These are phyloP conservation scores for Aquilaria sinensis DNA, from an alignment of 345 rosid genomes.

Conservation along the genomic window DNA sequence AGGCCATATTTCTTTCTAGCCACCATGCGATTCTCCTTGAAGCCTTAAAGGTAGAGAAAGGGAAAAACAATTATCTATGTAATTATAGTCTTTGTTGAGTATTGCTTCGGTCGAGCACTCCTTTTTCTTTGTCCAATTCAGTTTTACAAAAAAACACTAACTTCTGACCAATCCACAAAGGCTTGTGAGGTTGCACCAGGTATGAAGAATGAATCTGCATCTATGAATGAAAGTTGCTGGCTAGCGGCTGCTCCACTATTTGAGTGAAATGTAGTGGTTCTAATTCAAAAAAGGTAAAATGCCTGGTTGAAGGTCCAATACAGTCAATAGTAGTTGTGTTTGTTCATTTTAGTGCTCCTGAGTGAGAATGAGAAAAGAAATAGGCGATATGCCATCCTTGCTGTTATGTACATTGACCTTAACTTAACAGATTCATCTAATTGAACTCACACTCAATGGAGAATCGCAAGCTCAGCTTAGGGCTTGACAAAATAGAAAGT, in stretches of 20 bases:
- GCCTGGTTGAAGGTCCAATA: constrained; percentile 12
- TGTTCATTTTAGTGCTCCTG: neutral
- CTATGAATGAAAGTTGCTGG: constrained; percentile 1
- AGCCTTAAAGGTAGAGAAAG: constrained; percentile 3
- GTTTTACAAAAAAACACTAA: constrained; percentile 6
- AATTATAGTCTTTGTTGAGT: constrained; percentile 6
- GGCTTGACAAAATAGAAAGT: no score
- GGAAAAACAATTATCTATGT: constrained; percentile 1
- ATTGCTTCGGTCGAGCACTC: constrained; percentile 10
- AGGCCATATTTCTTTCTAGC: no score
- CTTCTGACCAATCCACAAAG: constrained; percentile 1
- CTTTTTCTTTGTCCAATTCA: constrained; percentile 3
- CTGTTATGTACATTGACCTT: no score
- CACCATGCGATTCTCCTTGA: neutral
- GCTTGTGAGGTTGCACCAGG: constrained; percentile 5
- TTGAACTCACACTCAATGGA: no score
- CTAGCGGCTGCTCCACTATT: constrained; percentile 8
- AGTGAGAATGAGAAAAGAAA: constrained; percentile 3
- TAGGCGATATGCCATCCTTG: no score
- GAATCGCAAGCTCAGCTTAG: no score
- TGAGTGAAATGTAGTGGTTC: constrained; percentile 8
- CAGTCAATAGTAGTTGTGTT: constrained; percentile 5
- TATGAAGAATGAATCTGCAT: constrained; percentile 7
- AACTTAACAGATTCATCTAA: no score
- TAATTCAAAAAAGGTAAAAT: constrained; percentile 6